A percentile compares a stretch with the other conserved stretches of the same genome.
These are phyloP conservation scores for Pyracantha coccinea DNA, from an alignment of 331 rosid genomes.

Conservation along the genomic window DNA sequence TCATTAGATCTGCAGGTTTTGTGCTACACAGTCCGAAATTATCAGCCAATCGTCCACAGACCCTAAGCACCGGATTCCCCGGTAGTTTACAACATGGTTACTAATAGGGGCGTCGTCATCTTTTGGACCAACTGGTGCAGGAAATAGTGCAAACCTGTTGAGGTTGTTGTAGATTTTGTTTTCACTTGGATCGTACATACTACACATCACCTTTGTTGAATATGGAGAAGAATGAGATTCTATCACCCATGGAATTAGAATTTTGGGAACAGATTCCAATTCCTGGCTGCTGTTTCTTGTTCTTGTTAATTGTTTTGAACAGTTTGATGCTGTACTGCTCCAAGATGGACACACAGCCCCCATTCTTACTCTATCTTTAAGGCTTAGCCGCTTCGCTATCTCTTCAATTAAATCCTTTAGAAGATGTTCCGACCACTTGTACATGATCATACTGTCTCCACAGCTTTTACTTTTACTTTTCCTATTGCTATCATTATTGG, in stretches of 20 bases:
- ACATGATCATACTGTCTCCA: not conserved
- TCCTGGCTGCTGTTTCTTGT: not conserved
- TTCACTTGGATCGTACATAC: not conserved
- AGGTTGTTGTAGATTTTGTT: not conserved
- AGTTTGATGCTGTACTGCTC: not conserved
- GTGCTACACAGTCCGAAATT: too few relatives aligned
- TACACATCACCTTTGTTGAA: not conserved
- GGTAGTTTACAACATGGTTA: too few relatives aligned
- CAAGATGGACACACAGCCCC: not conserved
- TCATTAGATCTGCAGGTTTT: too few relatives aligned
- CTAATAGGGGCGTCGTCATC: too few relatives aligned
- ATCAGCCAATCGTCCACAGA: too few relatives aligned
- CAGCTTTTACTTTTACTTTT: too few relatives aligned
- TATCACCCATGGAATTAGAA: not conserved
- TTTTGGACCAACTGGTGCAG: not conserved
- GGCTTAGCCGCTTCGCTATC: not conserved
- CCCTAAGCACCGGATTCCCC: too few relatives aligned
- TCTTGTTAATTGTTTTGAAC: not conserved
- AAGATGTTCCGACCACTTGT: not conserved
- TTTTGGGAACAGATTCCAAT: not conserved
- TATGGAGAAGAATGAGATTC: not conserved
- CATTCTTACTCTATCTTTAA: not conserved
- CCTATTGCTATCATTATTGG: too few relatives aligned
- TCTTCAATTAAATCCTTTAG: not conserved
- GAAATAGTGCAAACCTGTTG: not conserved